These are phyloP conservation scores for Chenopodium formosanum DNA, from an alignment of 148 eudicot species.

Conservation along the genomic window DNA sequence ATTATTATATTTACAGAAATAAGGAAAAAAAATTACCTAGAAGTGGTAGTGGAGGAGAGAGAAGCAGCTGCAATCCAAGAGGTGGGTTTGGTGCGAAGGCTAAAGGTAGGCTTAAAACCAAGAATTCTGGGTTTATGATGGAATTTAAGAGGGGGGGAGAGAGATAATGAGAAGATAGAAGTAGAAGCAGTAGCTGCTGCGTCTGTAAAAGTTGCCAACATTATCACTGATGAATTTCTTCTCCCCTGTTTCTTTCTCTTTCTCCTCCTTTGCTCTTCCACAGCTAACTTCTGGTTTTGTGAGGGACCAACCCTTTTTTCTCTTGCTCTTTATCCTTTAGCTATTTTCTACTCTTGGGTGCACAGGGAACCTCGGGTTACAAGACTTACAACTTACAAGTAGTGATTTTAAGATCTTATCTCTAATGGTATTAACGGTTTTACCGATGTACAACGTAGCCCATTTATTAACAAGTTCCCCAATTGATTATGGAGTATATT, in stretches of 20 bases:
- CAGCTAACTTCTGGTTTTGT: no score
- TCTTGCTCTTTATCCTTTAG: no score
- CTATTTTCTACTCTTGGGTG: no score
- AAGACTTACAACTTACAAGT: no score
- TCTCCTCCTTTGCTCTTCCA: not conserved
- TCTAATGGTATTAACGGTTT: no score
- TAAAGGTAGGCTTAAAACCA: constrained; percentile 33
- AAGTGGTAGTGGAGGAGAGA: constrained; percentile 31
- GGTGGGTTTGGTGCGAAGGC: constrained; percentile 32
- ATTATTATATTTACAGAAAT: not conserved
- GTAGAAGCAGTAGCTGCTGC: constrained; percentile 26
- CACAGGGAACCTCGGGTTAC: no score
- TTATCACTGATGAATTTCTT: constrained; percentile 34
- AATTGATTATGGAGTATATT: no score
- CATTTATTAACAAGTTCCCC: no score
- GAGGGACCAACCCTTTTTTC: no score
- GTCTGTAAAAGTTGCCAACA: constrained; percentile 53
- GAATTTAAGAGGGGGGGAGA: constrained; percentile 12
- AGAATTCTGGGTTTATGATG: constrained; percentile 23
- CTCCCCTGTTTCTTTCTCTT: not conserved
- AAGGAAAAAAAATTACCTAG: constrained; percentile 29
- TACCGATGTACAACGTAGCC: no score
- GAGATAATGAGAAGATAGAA: constrained; percentile 24
- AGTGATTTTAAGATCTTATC: no score
- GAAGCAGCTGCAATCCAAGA: constrained; percentile 27